Evolutionary conservation across 2,329 filamentous ascomycete genomes (phyloP).

Genomic region (Exserohilum rostratum): DNA sequence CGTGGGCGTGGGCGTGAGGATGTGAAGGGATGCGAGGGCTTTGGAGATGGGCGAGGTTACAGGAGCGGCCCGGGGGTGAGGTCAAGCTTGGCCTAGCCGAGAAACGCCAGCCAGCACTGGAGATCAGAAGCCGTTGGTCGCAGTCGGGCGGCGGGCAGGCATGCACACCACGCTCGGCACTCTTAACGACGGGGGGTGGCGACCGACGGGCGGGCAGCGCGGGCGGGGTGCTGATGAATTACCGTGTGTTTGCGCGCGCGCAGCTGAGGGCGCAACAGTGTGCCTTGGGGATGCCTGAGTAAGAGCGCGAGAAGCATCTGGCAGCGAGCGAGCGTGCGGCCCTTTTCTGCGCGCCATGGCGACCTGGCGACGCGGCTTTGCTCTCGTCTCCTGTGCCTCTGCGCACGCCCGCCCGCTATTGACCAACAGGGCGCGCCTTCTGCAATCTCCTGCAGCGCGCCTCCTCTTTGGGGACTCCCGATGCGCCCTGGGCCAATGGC

Average conservation of each 20-base stretch:
- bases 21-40: conserved; percentile 28
- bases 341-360: conserved; percentile 2
- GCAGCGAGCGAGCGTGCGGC: not conserved
- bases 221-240: not conserved
- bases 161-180: not conserved
- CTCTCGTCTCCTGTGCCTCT: too few relatives aligned
- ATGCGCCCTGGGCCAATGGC: not conserved
- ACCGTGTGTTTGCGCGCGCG: not conserved
- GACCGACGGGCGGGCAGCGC: too few relatives aligned
- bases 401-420: conserved; percentile 6
- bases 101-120: conserved; percentile 29
- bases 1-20: conserved; percentile 12
- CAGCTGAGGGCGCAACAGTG: not conserved
- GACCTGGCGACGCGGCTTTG: too few relatives aligned
- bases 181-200: not conserved
- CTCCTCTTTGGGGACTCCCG: conserved; percentile 23
- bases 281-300: not conserved
- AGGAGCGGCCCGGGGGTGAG: conserved; percentile 33
- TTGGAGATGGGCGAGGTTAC: conserved; percentile 41
- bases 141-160: not conserved
- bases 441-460: conserved; percentile 38
- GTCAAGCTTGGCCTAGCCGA: conserved; percentile 40
- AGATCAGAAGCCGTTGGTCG: conserved; percentile 23
- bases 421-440: conserved; percentile 36
- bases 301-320: not conserved